Evolutionary conservation across 192 early-diverging fungal species (phyloP).

Genomic region (Gonapodya sp.): DNA sequence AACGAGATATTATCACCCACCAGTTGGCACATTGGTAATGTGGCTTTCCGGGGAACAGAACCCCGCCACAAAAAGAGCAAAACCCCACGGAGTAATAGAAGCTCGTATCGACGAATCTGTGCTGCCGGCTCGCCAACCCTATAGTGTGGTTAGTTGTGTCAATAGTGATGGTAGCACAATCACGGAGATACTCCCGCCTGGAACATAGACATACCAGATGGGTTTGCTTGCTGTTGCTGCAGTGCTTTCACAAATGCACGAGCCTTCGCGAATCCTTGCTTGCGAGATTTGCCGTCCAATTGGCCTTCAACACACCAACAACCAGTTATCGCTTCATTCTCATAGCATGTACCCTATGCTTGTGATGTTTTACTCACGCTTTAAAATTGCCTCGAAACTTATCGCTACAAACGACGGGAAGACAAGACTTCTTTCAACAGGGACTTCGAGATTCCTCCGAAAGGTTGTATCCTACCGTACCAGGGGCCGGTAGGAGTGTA

Average conservation of each 20-base stretch:
- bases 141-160: no score
- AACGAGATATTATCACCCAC: not conserved
- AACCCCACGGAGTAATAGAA: not conserved
- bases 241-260: not conserved
- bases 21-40: not conserved
- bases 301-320: no score
- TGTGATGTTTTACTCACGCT: not conserved
- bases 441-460: no score
- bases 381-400: not conserved
- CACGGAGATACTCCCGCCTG: no score
- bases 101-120: not conserved
- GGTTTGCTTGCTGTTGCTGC: not conserved
- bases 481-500: not conserved
- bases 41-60: not conserved
- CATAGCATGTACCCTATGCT: no score
- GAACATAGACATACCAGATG: not conserved
- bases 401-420: not conserved
- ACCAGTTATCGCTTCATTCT: no score
- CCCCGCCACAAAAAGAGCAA: slow-evolving; percentile 1
- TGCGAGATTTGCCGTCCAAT: not conserved
- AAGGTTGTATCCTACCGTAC: not conserved
- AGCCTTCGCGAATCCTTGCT: not conserved
- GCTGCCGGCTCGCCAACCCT: not conserved
- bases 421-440: no score
- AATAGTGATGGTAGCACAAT: no score